Evolutionary conservation across 1,284 basidiomycete species (phyloP).

Genomic region (Wallemia mellicola): DNA sequence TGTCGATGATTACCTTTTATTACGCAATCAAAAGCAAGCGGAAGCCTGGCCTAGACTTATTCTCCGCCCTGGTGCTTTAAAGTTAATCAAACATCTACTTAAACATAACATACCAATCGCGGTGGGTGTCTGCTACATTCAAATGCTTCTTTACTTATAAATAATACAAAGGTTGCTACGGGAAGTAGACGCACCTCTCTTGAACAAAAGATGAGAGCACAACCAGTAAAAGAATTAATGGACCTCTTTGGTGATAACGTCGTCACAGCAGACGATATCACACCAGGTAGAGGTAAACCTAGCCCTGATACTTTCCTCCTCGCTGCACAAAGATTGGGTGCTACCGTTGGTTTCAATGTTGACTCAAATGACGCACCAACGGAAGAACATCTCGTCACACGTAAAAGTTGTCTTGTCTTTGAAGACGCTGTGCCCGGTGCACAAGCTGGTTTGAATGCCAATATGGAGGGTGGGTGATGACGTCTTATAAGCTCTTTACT

Average conservation of each 20-base stretch:
- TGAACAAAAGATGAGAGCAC: conserved; percentile 29
- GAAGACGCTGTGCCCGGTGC: conserved; percentile 42
- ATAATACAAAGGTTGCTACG: too few relatives aligned
- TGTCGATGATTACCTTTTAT: conserved; percentile 26
- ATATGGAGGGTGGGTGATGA: conserved; percentile 35
- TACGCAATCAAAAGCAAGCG: conserved; percentile 29
- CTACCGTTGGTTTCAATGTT: conserved; percentile 23
- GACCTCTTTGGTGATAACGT: conserved; percentile 28
- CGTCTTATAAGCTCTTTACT: background rate
- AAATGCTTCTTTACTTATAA: too few relatives aligned
- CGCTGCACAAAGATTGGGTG: conserved; percentile 28
- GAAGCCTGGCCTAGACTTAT: conserved; percentile 30
- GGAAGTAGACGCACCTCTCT: conserved; percentile 33
- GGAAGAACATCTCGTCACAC: conserved; percentile 14
- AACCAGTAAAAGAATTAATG: conserved; percentile 22
- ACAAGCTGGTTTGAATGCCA: conserved; percentile 40
- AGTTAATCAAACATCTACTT: conserved; percentile 32
- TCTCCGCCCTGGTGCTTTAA: conserved; percentile 33
- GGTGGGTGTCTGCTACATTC: too few relatives aligned
- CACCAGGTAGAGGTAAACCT: conserved; percentile 26
- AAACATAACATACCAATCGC: conserved; percentile 35
- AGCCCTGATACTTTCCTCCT: conserved; percentile 40
- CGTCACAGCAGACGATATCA: conserved; percentile 34
- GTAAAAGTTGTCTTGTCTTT: conserved; percentile 34
- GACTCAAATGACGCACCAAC: conserved; percentile 14